Conservation (phyloP, 345 rosid genomes). For the Camelina laxa region DNA sequence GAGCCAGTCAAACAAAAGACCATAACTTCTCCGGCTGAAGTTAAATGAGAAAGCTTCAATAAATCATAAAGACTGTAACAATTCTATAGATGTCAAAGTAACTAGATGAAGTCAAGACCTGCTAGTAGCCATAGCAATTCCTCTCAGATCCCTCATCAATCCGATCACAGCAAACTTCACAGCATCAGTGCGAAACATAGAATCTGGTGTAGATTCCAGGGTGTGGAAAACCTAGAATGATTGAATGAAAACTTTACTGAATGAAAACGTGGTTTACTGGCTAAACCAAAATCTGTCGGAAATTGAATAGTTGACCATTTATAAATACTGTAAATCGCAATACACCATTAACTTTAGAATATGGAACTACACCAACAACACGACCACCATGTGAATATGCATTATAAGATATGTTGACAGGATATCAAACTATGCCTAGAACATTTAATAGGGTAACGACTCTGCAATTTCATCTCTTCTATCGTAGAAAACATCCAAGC, state of each 20-base stretch:
- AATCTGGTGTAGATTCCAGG: slow-evolving; percentile 89
- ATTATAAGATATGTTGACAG: slow-evolving; percentile 5
- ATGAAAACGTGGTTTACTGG: neutral
- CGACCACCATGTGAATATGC: slow-evolving; percentile 19
- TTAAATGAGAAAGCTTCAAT: slow-evolving; percentile 27
- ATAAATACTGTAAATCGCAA: neutral
- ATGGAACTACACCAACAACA: slow-evolving; percentile 12
- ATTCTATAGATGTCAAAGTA: slow-evolving; percentile 23
- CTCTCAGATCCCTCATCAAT: slow-evolving; percentile 96
- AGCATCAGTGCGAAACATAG: slow-evolving; percentile 84
- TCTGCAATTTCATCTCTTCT: slow-evolving; percentile 12
- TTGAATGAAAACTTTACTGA: slow-evolving; percentile 24
- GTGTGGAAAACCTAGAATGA: slow-evolving; percentile 69
- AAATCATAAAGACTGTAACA: slow-evolving; percentile 17
- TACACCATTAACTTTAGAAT: slow-evolving; percentile 10
- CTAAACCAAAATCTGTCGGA: slow-evolving; percentile 9
- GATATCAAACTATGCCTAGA: slow-evolving; percentile 16
- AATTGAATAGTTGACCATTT: neutral
- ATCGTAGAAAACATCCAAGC: slow-evolving; percentile 24
- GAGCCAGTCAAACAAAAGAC: slow-evolving; percentile 96
- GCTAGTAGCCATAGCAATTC: slow-evolving; percentile 96
- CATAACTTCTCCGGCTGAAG: slow-evolving; percentile 92
- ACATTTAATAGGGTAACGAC: slow-evolving; percentile 7
- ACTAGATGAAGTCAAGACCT: slow-evolving; percentile 53
- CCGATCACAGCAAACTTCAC: slow-evolving; percentile 95